Evolutionary conservation across 2,329 filamentous ascomycete species (phyloP), one percentile per base, ranked within the genome.

Genomic region (Capronia epimyces): DNA sequence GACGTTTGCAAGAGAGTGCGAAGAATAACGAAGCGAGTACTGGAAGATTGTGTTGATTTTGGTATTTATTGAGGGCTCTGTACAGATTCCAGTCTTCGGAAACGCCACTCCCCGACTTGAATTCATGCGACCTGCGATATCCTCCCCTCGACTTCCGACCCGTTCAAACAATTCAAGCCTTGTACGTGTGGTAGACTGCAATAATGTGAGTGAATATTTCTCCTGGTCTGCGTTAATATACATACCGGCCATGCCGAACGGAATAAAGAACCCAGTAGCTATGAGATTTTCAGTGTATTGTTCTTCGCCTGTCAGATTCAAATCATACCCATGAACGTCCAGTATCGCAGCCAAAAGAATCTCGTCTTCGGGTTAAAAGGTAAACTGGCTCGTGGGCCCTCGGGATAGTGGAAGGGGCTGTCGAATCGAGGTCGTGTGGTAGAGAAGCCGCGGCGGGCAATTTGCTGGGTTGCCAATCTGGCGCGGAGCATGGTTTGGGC

Each of bases 361-460:
- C 83, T 87, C 69, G 84, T 91, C 76, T 88, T 79, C 62, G 93
- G 87, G 80, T 98, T 95, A 83, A 98, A 98, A 62, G 93, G 93
- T 62, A 98, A 75, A 81, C 96, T 97, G 78, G 80, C 84, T 74
- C 89, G 86, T 67, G 91, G 87, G 61, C 91, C 93, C 78, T 97
- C 91, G 64, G 91, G 86, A 79, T 98, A 98, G 80, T 98, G 93
- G 84, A 95, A 96, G 60, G 90, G 90, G 70, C 88, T 94, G 65
- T 87, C 89, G 15, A 53, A 46, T 36, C 44, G 51, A 69, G 86
- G 75, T 67, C 88, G 87, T 70, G 91, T 94, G 67, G 88, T 83
- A 73, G 89, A 86, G 85, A 98, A 96, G 76, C 86, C 89, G 73
- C 93, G 90, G 77, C 89, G 89, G 80, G 84, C 80, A 75, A 89